Percentiles rank a stretch among this genome's conserved stretches.
These are phyloP conservation scores for Cyathus striatus DNA, from an alignment of 768 basidiomycete species.

Conservation along the genomic window DNA sequence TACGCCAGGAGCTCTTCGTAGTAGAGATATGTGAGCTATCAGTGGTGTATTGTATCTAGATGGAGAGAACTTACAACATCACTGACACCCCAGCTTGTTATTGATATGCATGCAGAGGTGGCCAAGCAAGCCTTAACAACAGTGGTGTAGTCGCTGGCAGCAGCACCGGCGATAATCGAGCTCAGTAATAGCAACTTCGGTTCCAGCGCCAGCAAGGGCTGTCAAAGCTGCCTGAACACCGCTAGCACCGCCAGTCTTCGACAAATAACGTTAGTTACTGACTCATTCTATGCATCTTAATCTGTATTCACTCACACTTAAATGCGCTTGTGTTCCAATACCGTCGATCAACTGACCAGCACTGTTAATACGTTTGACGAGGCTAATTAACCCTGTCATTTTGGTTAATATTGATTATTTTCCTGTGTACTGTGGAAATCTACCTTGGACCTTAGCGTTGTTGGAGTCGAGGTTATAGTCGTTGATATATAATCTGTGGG, in stretches of 20 bases:
- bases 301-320: conserved; percentile 16
- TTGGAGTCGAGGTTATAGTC: conserved; percentile 45
- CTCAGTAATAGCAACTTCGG: conserved; percentile 47
- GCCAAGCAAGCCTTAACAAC: conserved; percentile 44
- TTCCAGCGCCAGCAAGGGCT: conserved; percentile 36
- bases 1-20: conserved; percentile 24
- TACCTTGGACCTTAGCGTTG: conserved; percentile 37
- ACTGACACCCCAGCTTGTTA: conserved; percentile 47
- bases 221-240: conserved; percentile 37
- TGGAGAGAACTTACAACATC: conserved; percentile 27
- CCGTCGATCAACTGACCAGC: conserved; percentile 38
- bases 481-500: conserved; percentile 34
- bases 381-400: conserved; percentile 22
- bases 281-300: conserved; percentile 6
- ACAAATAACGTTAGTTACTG: neutral
- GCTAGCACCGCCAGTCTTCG: conserved; percentile 35
- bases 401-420: conserved; percentile 9
- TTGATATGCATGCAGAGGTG: conserved; percentile 35
- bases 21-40: conserved; percentile 2
- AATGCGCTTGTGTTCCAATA: conserved; percentile 46
- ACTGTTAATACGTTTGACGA: conserved; percentile 36
- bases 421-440: conserved; percentile 27
- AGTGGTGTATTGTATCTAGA: neutral
- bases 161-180: conserved; percentile 33
- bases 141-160: conserved; percentile 35